Percentiles rank a stretch among this genome's conserved stretches.
Conservation (phyloP, 192 early-diverging fungal genomes). For the Anaeromyces robustus region DNA sequence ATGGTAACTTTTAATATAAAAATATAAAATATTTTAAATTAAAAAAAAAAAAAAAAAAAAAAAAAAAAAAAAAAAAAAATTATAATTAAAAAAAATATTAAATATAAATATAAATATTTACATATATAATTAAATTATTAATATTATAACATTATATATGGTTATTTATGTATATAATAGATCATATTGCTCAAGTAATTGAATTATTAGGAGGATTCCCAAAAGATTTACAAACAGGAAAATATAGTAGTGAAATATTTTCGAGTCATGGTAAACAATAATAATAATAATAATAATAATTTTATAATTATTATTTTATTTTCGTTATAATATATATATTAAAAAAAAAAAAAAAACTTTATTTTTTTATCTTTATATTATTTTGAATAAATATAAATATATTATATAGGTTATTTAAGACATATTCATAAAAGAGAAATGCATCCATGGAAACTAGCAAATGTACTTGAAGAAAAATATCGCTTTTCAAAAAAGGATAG, state of each 20-base stretch:
- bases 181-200: constrained; percentile 92
- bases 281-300: too few relatives aligned
- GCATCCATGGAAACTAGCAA: constrained; percentile 58
- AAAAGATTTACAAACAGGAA: constrained; percentile 61
- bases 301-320: too few relatives aligned
- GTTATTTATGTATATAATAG: too few relatives aligned
- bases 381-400: background rate
- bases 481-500: constrained; percentile 50
- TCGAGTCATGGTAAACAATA: constrained; percentile 46
- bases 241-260: constrained; percentile 73
- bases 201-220: constrained; percentile 83
- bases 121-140: too few relatives aligned
- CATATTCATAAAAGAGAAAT: constrained; percentile 61
- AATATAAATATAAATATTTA: too few relatives aligned
- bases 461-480: constrained; percentile 84
- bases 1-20: too few relatives aligned
- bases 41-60: background rate
- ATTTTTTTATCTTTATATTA: too few relatives aligned
- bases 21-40: too few relatives aligned
- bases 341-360: too few relatives aligned
- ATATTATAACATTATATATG: background rate
- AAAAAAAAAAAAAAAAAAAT: too few relatives aligned
- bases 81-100: too few relatives aligned
- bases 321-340: too few relatives aligned
- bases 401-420: constrained; percentile 42